phyloP scores from a whole-genome alignment of 2,329 filamentous ascomycete genomes.

The Neonectria hederae region DNA sequence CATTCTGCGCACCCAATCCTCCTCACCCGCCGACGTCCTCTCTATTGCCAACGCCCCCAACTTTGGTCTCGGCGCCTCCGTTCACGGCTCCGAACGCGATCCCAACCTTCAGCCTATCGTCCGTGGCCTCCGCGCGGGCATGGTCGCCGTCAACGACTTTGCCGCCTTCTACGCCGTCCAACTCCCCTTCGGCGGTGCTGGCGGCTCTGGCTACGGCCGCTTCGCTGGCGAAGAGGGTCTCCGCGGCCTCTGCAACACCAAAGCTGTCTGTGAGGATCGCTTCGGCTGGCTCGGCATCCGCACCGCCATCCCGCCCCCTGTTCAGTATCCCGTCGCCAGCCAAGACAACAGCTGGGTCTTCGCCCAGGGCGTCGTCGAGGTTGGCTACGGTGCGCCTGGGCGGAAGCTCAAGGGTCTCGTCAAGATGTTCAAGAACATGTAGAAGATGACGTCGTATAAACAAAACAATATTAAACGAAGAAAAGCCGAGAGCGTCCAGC shows the following conservation, averaged over 20 bases:
- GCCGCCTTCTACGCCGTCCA: conserved; percentile 93
- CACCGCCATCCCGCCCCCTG: conserved; percentile 81
- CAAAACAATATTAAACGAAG: neutral
- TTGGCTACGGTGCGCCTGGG: conserved; percentile 62
- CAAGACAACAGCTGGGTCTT: conserved; percentile 73
- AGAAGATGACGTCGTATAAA: conserved; percentile 7
- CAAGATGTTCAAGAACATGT: conserved; percentile 56
- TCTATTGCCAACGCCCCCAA: conserved; percentile 82
- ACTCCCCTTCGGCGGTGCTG: conserved; percentile 91
- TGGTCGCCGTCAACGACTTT: conserved; percentile 97
- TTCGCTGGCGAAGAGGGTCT: conserved; percentile 94
- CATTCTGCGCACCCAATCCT: conserved; percentile 77
- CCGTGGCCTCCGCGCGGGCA: conserved; percentile 77
- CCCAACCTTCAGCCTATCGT: conserved; percentile 72
- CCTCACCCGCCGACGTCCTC: conserved; percentile 71
- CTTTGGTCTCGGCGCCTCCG: conserved; percentile 88
- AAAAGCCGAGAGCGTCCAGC: neutral
- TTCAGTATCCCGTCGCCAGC: conserved; percentile 82
- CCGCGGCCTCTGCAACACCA: conserved; percentile 84
- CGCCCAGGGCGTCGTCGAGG: conserved; percentile 66
- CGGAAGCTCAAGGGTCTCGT: conserved; percentile 53
- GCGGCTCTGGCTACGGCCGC: conserved; percentile 88
- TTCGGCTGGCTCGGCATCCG: conserved; percentile 68
- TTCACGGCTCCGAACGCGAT: conserved; percentile 77
- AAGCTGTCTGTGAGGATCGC: conserved; percentile 84